phyloP scores from a whole-genome alignment of 345 rosid species.

The Sisymbrium irio region DNA sequence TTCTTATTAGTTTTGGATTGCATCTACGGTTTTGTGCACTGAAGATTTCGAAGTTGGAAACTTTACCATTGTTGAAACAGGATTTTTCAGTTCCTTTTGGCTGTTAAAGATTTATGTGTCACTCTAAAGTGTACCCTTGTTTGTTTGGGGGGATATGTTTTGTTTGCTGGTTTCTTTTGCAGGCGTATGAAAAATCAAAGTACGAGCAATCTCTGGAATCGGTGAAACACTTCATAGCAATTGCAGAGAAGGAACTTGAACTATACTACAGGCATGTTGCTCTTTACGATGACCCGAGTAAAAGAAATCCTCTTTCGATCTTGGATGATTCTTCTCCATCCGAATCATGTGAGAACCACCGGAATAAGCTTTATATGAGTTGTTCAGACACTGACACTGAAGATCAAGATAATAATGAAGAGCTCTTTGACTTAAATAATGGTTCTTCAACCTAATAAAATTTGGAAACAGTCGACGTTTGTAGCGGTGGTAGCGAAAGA shows the following conservation, averaged over 20 bases:
- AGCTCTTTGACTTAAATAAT: not conserved
- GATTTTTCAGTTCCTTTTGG: not conserved
- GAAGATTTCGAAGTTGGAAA: not conserved
- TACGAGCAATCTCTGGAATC: constrained; percentile 90
- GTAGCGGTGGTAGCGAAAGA: too few species aligned
- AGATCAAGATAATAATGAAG: constrained; percentile 31
- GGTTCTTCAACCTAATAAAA: too few species aligned
- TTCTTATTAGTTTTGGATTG: not conserved
- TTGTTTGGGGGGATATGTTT: not conserved
- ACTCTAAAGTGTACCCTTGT: not conserved
- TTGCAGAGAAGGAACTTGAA: constrained; percentile 80
- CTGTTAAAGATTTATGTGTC: not conserved
- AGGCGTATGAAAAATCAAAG: constrained; percentile 86
- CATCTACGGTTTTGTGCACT: not conserved
- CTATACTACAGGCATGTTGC: constrained; percentile 70
- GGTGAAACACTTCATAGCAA: constrained; percentile 68
- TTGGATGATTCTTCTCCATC: constrained; percentile 43
- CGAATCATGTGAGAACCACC: constrained; percentile 27
- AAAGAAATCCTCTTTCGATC: constrained; percentile 52
- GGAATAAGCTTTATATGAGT: constrained; percentile 12
- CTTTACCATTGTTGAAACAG: not conserved
- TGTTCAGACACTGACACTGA: constrained; percentile 36
- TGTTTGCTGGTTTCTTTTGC: constrained; percentile 18
- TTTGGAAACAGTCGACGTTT: too few species aligned
- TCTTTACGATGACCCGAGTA: constrained; percentile 66